A percentile compares a stretch with the other conserved stretches of the same genome.
phyloP scores from a whole-genome alignment of 805 yeast genomes.

The Priceomyces carsonii region DNA sequence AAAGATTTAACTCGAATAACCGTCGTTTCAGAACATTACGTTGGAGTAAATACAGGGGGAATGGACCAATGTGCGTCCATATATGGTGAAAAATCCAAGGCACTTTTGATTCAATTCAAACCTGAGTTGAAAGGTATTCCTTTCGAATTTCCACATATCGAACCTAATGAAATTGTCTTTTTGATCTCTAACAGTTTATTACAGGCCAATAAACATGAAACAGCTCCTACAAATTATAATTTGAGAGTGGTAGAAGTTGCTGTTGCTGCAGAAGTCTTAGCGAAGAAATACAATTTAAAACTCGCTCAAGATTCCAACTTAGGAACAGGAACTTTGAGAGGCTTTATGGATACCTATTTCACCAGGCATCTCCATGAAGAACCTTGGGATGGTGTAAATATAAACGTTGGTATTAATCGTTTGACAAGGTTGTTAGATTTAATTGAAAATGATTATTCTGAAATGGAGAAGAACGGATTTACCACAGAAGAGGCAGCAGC shows the following conservation, averaged over 20 bases:
- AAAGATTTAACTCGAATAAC: conserved; percentile 58
- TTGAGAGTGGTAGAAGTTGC: conserved; percentile 73
- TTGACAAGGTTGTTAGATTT: conserved; percentile 42
- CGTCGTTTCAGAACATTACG: conserved; percentile 65
- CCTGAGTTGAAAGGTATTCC: conserved; percentile 59
- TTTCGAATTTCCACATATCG: conserved; percentile 50
- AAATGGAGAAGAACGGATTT: conserved; percentile 45
- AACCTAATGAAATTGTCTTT: conserved; percentile 47
- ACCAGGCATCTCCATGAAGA: conserved; percentile 26
- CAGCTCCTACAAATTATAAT: conserved; percentile 70
- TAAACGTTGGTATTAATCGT: conserved; percentile 41
- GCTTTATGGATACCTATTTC: conserved; percentile 57
- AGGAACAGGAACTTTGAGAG: conserved; percentile 60
- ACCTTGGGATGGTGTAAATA: conserved; percentile 47
- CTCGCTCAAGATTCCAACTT: conserved; percentile 52
- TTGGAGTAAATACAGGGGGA: conserved; percentile 79
- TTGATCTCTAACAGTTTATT: conserved; percentile 65
- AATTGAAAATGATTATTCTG: conserved; percentile 41
- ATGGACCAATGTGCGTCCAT: conserved; percentile 77
- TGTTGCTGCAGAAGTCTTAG: conserved; percentile 62
- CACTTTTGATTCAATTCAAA: conserved; percentile 58
- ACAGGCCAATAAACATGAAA: conserved; percentile 64
- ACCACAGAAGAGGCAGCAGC: conserved; percentile 49
- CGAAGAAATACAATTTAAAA: conserved; percentile 44
- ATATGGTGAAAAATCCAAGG: conserved; percentile 59